Evolutionary conservation across 345 rosid genomes (phyloP), one percentile per base, ranked within the genome.

Genomic region (Pseudoturritis turrita): DNA sequence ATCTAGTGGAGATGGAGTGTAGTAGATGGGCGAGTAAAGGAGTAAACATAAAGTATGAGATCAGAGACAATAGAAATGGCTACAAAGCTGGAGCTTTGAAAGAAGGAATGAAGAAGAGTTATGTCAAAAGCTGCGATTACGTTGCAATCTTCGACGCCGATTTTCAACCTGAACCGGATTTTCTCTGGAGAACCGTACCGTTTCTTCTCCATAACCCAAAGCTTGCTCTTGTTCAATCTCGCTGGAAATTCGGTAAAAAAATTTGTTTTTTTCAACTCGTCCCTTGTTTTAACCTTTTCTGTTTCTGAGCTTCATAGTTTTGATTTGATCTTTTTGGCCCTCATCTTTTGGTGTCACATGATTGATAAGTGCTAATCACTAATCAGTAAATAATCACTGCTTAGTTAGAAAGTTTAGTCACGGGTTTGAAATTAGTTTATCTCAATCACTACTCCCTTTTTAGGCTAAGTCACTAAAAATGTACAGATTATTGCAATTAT

Each of bases 181-280:
- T 70, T 71, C 89, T 95, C 0, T 85, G 92, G 90, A 89, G 93
- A 14, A 83, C 97, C 78, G 72, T 95, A 18, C 99, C 99, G 10
- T 95, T 83, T 49, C 88, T 94, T 2, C 73, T 78, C 33, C 90
- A 87, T 71, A 94, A 94, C 82, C 91, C 96, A 1, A 71, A 87
- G 54, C 41, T 94, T 60, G 97, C 84, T 68, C 83, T 95, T 33
- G 96, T 91, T 61, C 99, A 95, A 77, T 71, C 96, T 80, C 99
- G 99, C 36, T 95, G 99, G 99, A 88, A 88, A 86, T 95, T 91
- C 74, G 99, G 99, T 94, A 84, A 72, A 25, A n/a, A n/a, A n/a
- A n/a, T n/a, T n/a, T n/a, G n/a, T n/a, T 58, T 21, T 15, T 61
- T 6, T 13, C 2, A 2, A 11, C 49, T 55, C 18, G 0, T 72